Evolutionary conservation across 129 eudicot species (phyloP), one percentile per base, ranked within the genome.

Genomic region (Tagetes patula): DNA sequence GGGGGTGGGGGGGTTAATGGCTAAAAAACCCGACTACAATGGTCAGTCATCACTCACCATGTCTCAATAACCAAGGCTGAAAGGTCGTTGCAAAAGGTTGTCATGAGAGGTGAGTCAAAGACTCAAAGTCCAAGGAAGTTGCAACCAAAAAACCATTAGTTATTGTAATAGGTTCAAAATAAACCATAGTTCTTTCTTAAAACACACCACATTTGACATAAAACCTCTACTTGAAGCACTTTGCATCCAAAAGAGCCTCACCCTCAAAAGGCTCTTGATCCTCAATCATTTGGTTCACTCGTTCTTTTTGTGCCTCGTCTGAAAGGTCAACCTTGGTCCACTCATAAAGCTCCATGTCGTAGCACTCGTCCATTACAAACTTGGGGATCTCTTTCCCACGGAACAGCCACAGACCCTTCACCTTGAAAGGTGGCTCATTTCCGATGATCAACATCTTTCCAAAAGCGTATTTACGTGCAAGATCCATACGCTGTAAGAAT

Each of bases 391-490:
- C 91, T 9, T 61, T 70, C 31, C 96, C 94, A 13, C 89, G 87
- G 82, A 90, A 90, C n/a, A 90, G 81, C 91, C 96, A 90, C 73
- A 85, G 52, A 5, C 96, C 94, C 87, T 89, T 83, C 34, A 87
- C 94, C 84, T 87, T 87, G 77, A 54, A 90, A 2, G 94, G 96
- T 14, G 91, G 73, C 78, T 85, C 86, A 10, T 81, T 56, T 12
- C 96, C 96, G 31, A 90, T 87, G 3, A 90, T 64, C 65, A 90
- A 67, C 98, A 93, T 93, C 87, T 93, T 93, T 37, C 96, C 96
- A 45, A 93, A 93, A 0, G 98, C 96, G 61, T 93, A 90, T 67
- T 90, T 93, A 53, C 96, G 89, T 27, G 85, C 89, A 39, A 90
- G 85, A 76, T 93, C 98, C 98, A 90, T 90, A 2, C 93, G 67